Evolutionary conservation across 2,329 filamentous ascomycete species (phyloP).

Genomic region (Cadophora sp.): DNA sequence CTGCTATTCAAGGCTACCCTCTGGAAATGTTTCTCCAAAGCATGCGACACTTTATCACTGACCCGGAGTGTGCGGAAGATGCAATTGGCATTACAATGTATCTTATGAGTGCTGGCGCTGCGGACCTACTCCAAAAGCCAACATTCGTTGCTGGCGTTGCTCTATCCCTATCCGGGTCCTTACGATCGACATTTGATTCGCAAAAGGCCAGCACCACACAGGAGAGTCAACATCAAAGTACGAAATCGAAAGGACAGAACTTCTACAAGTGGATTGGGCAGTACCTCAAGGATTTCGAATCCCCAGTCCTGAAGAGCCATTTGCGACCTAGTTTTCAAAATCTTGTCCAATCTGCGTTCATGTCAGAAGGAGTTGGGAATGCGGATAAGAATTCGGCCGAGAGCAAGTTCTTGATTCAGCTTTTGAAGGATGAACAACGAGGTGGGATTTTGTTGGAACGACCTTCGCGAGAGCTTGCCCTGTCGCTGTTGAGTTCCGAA

Average conservation of each 20-base stretch:
- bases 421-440: slow-evolving; percentile 75
- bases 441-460: slow-evolving; percentile 70
- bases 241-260: slow-evolving; percentile 73
- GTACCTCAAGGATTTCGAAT: slow-evolving; percentile 70
- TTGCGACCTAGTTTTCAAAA: slow-evolving; percentile 64
- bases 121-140: slow-evolving; percentile 68
- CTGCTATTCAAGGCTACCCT: slow-evolving; percentile 80
- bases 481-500: slow-evolving; percentile 75
- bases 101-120: slow-evolving; percentile 71
- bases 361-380: slow-evolving; percentile 72
- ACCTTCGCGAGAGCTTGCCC: slow-evolving; percentile 72
- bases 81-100: slow-evolving; percentile 87
- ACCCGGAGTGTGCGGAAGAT: slow-evolving; percentile 90
- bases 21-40: slow-evolving; percentile 89
- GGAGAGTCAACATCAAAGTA: slow-evolving; percentile 80
- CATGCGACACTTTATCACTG: slow-evolving; percentile 77
- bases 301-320: slow-evolving; percentile 45
- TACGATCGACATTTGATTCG: slow-evolving; percentile 77
- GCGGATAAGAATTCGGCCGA: slow-evolving; percentile 75
- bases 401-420: slow-evolving; percentile 77
- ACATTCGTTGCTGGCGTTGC: slow-evolving; percentile 83
- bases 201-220: slow-evolving; percentile 82
- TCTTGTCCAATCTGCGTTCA: slow-evolving; percentile 73
- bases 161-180: slow-evolving; percentile 78
- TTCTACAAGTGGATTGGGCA: slow-evolving; percentile 83